Conservation (phyloP, 257 asterid genomes). For the Solanum boliviense region DNA sequence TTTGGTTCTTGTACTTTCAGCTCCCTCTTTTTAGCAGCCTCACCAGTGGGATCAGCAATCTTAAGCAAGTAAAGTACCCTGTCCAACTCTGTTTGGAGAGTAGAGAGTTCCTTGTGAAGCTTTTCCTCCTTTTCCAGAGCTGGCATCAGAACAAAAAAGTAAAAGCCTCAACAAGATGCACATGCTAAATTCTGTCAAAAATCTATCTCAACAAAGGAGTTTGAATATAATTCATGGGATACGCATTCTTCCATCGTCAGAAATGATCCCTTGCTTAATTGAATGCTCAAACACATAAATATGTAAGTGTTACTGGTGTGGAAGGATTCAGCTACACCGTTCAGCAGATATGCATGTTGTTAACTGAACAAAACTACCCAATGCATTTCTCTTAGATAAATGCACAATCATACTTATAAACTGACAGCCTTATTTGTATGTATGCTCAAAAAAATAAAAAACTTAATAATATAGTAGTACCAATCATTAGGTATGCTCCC, state of each 20-base stretch:
- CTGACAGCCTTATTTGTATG: not conserved
- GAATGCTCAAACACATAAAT: not conserved
- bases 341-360: not conserved
- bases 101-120: constrained; percentile 44
- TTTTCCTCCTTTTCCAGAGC: constrained; percentile 54
- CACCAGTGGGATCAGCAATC: constrained; percentile 93
- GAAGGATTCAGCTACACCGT: not conserved
- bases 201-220: not conserved
- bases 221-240: not conserved
- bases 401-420: not conserved
- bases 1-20: constrained; percentile 31
- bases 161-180: constrained; percentile 3
- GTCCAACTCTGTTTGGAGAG: constrained; percentile 73
- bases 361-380: not conserved
- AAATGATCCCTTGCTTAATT: not conserved
- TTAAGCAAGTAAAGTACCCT: constrained; percentile 75
- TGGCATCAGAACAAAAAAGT: constrained; percentile 19
- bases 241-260: not conserved
- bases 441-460: not conserved
- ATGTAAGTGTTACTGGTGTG: not conserved
- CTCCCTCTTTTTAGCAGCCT: constrained; percentile 64
- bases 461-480: too few species aligned
- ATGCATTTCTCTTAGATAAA: not conserved
- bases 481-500: not conserved
- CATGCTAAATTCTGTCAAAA: not conserved